Evolutionary conservation across 495 filamentous ascomycete species (phyloP).

Genomic region (Aspergillus kassunensis): DNA sequence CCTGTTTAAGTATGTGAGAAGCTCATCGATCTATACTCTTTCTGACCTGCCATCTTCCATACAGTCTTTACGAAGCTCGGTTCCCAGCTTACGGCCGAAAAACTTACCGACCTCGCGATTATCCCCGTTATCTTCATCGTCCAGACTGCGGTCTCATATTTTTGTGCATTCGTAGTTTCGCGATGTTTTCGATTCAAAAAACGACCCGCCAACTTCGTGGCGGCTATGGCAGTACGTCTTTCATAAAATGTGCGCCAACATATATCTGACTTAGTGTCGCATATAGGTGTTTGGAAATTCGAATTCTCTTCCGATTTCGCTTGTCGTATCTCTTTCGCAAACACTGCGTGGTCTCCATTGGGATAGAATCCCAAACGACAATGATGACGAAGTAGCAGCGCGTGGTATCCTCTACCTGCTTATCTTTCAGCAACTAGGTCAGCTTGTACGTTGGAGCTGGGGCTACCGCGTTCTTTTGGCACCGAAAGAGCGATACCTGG

Average conservation of each 20-base stretch:
- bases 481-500: conserved; percentile 58
- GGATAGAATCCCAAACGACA: conserved; percentile 85
- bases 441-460: conserved; percentile 96
- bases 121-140: conserved; percentile 91
- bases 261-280: conserved; percentile 9
- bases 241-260: not conserved
- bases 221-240: conserved; percentile 80
- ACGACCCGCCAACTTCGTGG: conserved; percentile 84
- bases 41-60: not conserved
- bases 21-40: not conserved
- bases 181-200: conserved; percentile 76
- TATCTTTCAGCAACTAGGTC: conserved; percentile 96
- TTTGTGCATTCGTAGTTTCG: conserved; percentile 64
- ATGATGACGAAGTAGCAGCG: conserved; percentile 90
- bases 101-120: conserved; percentile 82
- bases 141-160: conserved; percentile 79
- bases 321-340: conserved; percentile 88
- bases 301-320: conserved; percentile 94
- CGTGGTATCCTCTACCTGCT: conserved; percentile 92
- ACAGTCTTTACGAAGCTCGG: conserved; percentile 95
- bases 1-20: conserved; percentile 76
- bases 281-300: conserved; percentile 93
- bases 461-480: conserved; percentile 90
- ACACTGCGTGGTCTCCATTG: conserved; percentile 90
- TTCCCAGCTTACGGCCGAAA: conserved; percentile 88